phyloP scores from a whole-genome alignment of 2,329 filamentous ascomycete species.

The Trichoderma lentiforme region DNA sequence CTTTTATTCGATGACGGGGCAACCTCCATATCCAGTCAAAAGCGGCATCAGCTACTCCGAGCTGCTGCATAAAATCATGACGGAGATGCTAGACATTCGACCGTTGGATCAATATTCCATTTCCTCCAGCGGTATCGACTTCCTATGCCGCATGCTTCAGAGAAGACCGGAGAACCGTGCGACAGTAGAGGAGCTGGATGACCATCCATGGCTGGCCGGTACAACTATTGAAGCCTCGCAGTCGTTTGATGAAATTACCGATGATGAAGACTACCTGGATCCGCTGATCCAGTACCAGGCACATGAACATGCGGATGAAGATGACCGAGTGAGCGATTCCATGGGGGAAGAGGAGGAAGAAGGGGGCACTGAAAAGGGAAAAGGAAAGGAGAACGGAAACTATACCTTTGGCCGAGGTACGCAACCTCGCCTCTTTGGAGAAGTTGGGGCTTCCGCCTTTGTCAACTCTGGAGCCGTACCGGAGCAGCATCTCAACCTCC shows the following conservation, averaged over 20 bases:
- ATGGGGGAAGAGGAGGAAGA: slow-evolving; percentile 70
- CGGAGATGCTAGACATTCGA: slow-evolving; percentile 61
- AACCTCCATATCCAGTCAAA: slow-evolving; percentile 77
- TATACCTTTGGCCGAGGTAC: slow-evolving; percentile 58
- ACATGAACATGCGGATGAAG: slow-evolving; percentile 26
- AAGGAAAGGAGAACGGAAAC: slow-evolving; percentile 79
- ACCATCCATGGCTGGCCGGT: slow-evolving; percentile 68
- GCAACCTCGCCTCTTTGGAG: slow-evolving; percentile 50
- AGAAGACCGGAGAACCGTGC: slow-evolving; percentile 75
- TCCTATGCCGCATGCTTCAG: slow-evolving; percentile 75
- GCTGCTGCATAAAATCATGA: slow-evolving; percentile 85
- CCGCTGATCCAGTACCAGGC: slow-evolving; percentile 55
- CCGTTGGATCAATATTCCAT: slow-evolving; percentile 59
- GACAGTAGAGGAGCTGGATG: slow-evolving; percentile 65
- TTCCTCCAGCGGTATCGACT: slow-evolving; percentile 67
- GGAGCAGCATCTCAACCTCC: slow-evolving; percentile 48
- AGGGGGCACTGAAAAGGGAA: slow-evolving; percentile 34
- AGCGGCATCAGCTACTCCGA: slow-evolving; percentile 73
- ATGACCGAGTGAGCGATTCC: slow-evolving; percentile 42
- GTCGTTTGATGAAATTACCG: slow-evolving; percentile 59
- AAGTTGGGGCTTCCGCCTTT: slow-evolving; percentile 52
- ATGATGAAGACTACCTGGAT: slow-evolving; percentile 55
- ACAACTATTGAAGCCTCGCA: slow-evolving; percentile 37
- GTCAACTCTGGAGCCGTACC: slow-evolving; percentile 52
- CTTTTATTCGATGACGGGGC: slow-evolving; percentile 77